A percentile compares a stretch with the other conserved stretches of the same genome.
phyloP scores from a whole-genome alignment of 805 yeast species.

The Kazachstania psychrophila region DNA sequence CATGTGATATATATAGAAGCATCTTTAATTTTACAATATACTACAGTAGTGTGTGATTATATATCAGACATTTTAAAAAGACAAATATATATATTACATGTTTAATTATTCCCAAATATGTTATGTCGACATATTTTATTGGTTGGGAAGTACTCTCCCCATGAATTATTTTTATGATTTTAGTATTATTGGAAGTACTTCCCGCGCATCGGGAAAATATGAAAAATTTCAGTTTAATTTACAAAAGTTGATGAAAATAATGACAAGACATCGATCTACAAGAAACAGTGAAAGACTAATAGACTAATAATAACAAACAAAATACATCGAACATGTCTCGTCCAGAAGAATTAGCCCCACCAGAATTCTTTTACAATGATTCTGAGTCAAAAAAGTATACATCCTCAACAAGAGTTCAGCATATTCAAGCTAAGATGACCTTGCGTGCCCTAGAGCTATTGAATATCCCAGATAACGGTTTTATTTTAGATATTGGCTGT shows the following conservation, averaged over 20 bases:
- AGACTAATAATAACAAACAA: too few relatives aligned
- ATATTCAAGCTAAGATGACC: conserved; percentile 97
- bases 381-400: conserved; percentile 86
- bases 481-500: conserved; percentile 86
- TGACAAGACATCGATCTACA: too few relatives aligned
- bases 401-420: conserved; percentile 90
- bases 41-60: too few relatives aligned
- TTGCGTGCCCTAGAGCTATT: conserved; percentile 82
- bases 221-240: background rate
- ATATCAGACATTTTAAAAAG: background rate
- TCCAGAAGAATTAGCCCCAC: conserved; percentile 95
- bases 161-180: background rate
- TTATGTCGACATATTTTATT: too few relatives aligned
- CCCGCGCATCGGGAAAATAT: too few relatives aligned
- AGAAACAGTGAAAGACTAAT: too few relatives aligned
- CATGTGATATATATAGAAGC: too few relatives aligned
- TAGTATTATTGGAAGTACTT: too few relatives aligned
- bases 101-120: too few relatives aligned
- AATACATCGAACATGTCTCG: conserved; percentile 55
- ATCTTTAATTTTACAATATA: too few relatives aligned
- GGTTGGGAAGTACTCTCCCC: background rate
- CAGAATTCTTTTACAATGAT: conserved; percentile 90
- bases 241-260: too few relatives aligned
- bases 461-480: conserved; percentile 58
- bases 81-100: too few relatives aligned